Evolutionary conservation across 1,284 basidiomycete genomes (phyloP).

Genomic region (Puccinia sorghi): DNA sequence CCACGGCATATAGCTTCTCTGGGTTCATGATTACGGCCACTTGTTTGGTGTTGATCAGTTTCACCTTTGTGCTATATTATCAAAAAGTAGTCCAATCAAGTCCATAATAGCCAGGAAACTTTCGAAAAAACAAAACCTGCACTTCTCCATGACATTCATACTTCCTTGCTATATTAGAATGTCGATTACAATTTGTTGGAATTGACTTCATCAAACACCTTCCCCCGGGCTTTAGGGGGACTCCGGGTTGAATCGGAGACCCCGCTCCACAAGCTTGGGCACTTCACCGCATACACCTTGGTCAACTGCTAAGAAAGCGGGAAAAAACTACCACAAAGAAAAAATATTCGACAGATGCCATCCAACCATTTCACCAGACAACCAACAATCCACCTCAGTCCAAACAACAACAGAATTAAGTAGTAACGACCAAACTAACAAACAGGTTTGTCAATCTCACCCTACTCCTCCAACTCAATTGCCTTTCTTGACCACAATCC

Average conservation of each 20-base stretch:
- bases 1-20: not conserved
- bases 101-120: too few species aligned
- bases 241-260: not conserved
- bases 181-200: not conserved
- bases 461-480: not conserved
- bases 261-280: not conserved
- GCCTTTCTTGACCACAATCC: not conserved
- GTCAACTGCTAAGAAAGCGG: not conserved
- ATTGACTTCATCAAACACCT: not conserved
- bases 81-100: not conserved
- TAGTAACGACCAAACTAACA: not conserved
- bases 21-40: conserved; percentile 15
- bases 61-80: conserved; percentile 6
- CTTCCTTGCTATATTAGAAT: not conserved
- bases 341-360: not conserved
- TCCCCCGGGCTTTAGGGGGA: not conserved
- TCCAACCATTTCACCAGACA: not conserved
- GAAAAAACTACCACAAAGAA: not conserved
- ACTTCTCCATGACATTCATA: too few species aligned
- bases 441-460: not conserved
- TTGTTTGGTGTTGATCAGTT: not conserved
- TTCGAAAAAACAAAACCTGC: too few species aligned
- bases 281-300: not conserved
- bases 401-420: not conserved
- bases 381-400: not conserved